Evolutionary conservation across 768 basidiomycete species (phyloP).

Genomic region (Mycena kentingensis): DNA sequence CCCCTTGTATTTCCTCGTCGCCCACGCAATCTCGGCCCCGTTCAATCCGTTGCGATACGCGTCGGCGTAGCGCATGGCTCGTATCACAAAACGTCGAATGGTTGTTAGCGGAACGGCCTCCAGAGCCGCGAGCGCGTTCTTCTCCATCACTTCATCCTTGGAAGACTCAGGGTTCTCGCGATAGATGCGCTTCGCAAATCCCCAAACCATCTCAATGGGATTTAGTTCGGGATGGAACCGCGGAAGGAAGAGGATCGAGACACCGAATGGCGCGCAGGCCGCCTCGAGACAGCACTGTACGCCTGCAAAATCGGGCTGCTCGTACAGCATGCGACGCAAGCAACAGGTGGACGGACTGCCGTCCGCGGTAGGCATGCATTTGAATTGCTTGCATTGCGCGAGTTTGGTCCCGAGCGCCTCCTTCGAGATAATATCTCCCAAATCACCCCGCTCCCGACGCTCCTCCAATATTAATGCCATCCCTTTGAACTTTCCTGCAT

Average conservation of each 20-base stretch:
- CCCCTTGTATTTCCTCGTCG: constrained; percentile 2
- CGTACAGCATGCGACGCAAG: too few relatives aligned
- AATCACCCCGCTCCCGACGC: constrained; percentile 7
- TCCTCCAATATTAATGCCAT: constrained; percentile 23
- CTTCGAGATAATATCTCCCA: neutral
- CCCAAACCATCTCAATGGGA: too few relatives aligned
- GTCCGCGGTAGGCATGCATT: too few relatives aligned
- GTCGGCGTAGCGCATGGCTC: too few relatives aligned
- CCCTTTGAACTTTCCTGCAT: constrained; percentile 29
- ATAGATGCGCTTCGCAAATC: too few relatives aligned
- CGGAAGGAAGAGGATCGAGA: neutral
- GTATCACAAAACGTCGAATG: neutral
- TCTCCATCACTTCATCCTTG: neutral
- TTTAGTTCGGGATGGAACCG: too few relatives aligned
- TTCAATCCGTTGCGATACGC: constrained; percentile 5
- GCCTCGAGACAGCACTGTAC: neutral
- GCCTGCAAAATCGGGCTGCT: too few relatives aligned
- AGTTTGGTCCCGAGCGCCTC: neutral
- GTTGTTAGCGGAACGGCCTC: neutral
- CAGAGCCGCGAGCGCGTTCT: neutral
- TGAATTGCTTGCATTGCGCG: too few relatives aligned
- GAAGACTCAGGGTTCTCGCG: too few relatives aligned
- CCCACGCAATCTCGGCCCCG: neutral
- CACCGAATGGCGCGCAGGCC: neutral
- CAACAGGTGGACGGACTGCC: neutral